Conservation (phyloP, 345 rosid genomes). For the Tarenaya hassleriana region DNA sequence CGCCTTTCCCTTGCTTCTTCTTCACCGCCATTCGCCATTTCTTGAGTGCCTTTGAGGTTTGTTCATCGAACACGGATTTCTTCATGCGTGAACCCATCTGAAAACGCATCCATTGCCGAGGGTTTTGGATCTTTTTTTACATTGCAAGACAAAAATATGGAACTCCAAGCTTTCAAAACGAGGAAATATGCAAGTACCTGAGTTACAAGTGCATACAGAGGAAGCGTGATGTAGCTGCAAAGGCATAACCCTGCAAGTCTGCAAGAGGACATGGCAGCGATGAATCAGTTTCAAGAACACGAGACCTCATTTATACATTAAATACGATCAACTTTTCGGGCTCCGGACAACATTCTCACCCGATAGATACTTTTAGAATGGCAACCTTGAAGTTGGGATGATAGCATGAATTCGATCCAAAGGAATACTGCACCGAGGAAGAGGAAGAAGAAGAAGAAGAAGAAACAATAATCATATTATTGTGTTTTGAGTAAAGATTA, state of each 20-base stretch:
- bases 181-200: slow-evolving; percentile 45
- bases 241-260: slow-evolving; percentile 53
- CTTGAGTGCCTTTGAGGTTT: slow-evolving; percentile 85
- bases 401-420: slow-evolving; percentile 66
- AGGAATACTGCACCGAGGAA: slow-evolving; percentile 51
- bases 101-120: not conserved
- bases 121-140: not conserved
- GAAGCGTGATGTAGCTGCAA: slow-evolving; percentile 93
- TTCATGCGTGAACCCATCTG: slow-evolving; percentile 96
- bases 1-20: slow-evolving; percentile 32
- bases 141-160: not conserved
- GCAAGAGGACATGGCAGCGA: slow-evolving; percentile 21
- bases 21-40: slow-evolving; percentile 83
- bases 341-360: slow-evolving; percentile 42
- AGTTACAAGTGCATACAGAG: slow-evolving; percentile 82
- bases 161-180: not conserved
- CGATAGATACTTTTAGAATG: slow-evolving; percentile 48
- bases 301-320: no score
- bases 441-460: not conserved
- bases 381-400: slow-evolving; percentile 51
- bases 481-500: no score
- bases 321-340: no score
- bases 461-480: no score
- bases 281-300: no score
- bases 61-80: slow-evolving; percentile 85